A percentile compares a stretch with the other conserved stretches of the same genome.
Evolutionary conservation across 192 early-diverging fungal genomes (phyloP).

Genomic region (Coemansia sp.): DNA sequence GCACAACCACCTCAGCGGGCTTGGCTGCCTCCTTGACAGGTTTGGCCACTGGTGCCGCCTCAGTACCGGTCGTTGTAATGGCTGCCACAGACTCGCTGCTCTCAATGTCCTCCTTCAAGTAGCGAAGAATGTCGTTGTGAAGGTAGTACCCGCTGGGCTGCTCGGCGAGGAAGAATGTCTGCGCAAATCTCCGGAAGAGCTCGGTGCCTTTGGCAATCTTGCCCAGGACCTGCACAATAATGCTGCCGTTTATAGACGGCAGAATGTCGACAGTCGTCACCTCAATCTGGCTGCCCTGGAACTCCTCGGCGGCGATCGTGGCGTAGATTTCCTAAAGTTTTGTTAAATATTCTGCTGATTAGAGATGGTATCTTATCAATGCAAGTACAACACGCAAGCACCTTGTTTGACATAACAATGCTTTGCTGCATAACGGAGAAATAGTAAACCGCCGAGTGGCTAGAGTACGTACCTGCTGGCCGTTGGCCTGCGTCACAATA

Average conservation of each 20-base stretch:
- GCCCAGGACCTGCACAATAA: conserved; percentile 88
- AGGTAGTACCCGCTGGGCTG: conserved; percentile 92
- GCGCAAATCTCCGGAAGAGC: conserved; percentile 81
- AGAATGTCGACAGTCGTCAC: conserved; percentile 86
- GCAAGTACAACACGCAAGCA: not conserved
- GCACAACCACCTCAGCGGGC: conserved; percentile 10
- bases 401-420: not conserved
- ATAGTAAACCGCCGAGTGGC: not conserved
- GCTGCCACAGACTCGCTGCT: conserved; percentile 46
- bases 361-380: not conserved
- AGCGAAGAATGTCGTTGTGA: conserved; percentile 92
- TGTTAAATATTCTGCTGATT: not conserved
- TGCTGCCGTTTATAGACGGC: conserved; percentile 70
- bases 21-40: conserved; percentile 1
- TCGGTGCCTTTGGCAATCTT: conserved; percentile 85
- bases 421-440: not conserved
- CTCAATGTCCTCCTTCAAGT: conserved; percentile 84
- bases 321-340: conserved; percentile 74
- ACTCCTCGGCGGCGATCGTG: conserved; percentile 71
- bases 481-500: conserved; percentile 60
- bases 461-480: conserved; percentile 58
- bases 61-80: conserved; percentile 13
- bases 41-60: conserved; percentile 17
- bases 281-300: conserved; percentile 83
- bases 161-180: conserved; percentile 88